Percentiles rank a stretch among this genome's conserved stretches.
Evolutionary conservation across 2,329 filamentous ascomycete species (phyloP).

Genomic region (Monosporascus sp.): DNA sequence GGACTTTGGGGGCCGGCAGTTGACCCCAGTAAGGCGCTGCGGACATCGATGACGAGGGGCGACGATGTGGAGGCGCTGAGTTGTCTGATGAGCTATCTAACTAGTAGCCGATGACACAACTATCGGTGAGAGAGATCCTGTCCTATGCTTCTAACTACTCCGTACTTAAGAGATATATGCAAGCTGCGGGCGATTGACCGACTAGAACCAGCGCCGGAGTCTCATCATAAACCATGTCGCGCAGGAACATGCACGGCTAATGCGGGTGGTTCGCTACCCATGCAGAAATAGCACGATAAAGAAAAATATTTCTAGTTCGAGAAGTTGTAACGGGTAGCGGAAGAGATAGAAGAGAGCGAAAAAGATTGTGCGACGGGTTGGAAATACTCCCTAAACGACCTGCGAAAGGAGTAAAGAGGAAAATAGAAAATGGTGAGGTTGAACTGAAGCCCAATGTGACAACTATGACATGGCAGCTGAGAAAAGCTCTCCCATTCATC

Average conservation of each 20-base stretch:
- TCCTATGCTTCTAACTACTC: too few relatives aligned
- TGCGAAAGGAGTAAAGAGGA: neutral
- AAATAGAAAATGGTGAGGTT: slow-evolving; percentile 9
- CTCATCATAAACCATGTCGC: slow-evolving; percentile 35
- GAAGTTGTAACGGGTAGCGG: neutral
- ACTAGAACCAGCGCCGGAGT: too few relatives aligned
- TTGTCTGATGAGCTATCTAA: too few relatives aligned
- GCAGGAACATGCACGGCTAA: slow-evolving; percentile 35
- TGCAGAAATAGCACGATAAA: slow-evolving; percentile 12
- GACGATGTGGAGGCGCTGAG: slow-evolving; percentile 4
- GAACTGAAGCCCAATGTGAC: slow-evolving; percentile 1
- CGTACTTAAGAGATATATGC: too few relatives aligned
- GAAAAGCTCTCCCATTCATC: neutral
- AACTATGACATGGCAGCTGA: neutral
- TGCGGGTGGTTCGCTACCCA: slow-evolving; percentile 15
- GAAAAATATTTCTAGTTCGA: too few relatives aligned
- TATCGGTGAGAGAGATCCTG: too few relatives aligned
- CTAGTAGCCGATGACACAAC: too few relatives aligned
- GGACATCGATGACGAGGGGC: slow-evolving; percentile 34
- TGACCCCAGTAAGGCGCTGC: slow-evolving; percentile 53
- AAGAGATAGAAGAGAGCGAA: neutral
- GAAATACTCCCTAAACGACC: neutral
- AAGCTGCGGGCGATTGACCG: too few relatives aligned
- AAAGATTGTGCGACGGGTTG: neutral
- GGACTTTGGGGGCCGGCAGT: slow-evolving; percentile 46